phyloP scores from a whole-genome alignment of 2,329 filamentous ascomycete species.

The Aspergillus flavus region DNA sequence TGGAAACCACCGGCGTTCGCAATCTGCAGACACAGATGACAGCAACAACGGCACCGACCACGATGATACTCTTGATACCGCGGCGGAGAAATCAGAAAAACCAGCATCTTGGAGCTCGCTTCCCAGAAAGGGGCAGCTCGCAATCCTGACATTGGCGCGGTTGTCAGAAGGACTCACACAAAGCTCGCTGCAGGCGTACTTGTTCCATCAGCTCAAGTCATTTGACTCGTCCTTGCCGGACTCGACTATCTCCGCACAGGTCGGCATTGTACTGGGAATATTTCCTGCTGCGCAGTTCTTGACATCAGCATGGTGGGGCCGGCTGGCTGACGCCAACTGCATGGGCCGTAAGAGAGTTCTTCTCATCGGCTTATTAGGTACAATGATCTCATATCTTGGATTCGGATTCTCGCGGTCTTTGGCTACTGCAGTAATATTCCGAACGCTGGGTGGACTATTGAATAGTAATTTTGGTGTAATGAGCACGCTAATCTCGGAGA shows the following conservation, averaged over 20 bases:
- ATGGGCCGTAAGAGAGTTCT: conserved; percentile 77
- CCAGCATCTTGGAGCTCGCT: conserved; percentile 71
- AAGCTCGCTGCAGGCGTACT: conserved; percentile 75
- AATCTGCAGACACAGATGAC: too few relatives aligned
- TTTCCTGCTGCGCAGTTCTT: conserved; percentile 83
- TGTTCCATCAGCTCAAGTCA: conserved; percentile 84
- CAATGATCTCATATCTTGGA: conserved; percentile 64
- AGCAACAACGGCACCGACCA: too few relatives aligned
- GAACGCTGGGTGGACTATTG: conserved; percentile 66
- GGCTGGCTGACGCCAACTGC: conserved; percentile 64
- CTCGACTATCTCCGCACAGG: conserved; percentile 71
- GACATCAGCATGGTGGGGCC: conserved; percentile 81
- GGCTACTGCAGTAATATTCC: conserved; percentile 63
- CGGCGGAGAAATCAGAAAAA: conserved; percentile 31
- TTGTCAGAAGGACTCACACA: conserved; percentile 82
- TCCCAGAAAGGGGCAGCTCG: conserved; percentile 74
- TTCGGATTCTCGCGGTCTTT: conserved; percentile 71
- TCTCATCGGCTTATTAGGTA: conserved; percentile 74
- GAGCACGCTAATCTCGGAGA: conserved; percentile 73
- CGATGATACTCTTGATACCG: too few relatives aligned
- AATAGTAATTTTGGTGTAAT: conserved; percentile 77
- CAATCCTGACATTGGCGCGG: conserved; percentile 75
- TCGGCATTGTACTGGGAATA: conserved; percentile 74
- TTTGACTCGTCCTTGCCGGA: conserved; percentile 64
- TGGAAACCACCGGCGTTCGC: too few relatives aligned